phyloP scores from a whole-genome alignment of 257 asterid species.

The Solanum ossicruentum region DNA sequence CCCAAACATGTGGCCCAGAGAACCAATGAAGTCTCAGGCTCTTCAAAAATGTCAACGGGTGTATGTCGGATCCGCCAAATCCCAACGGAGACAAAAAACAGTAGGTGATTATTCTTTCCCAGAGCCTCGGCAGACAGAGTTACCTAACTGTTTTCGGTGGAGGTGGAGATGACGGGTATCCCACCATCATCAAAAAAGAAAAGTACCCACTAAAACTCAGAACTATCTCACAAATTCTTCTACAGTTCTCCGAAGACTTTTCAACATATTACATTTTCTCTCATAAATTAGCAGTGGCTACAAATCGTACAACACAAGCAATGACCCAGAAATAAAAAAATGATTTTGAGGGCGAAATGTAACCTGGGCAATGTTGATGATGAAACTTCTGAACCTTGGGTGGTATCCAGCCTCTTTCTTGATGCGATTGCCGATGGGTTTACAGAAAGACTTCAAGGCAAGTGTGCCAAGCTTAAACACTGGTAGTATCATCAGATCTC shows the following conservation, averaged over 20 bases:
- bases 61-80: too few species aligned
- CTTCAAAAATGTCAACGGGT: too few species aligned
- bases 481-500: conserved; percentile 45
- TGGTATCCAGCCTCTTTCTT: conserved; percentile 63
- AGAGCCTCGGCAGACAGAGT: too few species aligned
- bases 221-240: neutral
- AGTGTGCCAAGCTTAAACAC: conserved; percentile 71
- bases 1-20: too few species aligned
- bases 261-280: neutral
- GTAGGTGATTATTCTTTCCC: too few species aligned
- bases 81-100: too few species aligned
- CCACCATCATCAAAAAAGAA: too few species aligned
- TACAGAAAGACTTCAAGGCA: conserved; percentile 62
- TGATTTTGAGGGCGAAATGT: neutral
- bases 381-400: conserved; percentile 55
- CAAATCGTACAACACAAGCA: neutral
- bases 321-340: neutral
- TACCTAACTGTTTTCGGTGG: too few species aligned
- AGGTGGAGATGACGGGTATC: too few species aligned
- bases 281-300: neutral
- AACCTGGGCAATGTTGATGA: conserved; percentile 81
- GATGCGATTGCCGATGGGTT: conserved; percentile 72
- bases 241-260: neutral
- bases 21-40: too few species aligned
- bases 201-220: neutral